Conservation (phyloP, 192 early-diverging fungal genomes). For the Backusella parvicylindrica region DNA sequence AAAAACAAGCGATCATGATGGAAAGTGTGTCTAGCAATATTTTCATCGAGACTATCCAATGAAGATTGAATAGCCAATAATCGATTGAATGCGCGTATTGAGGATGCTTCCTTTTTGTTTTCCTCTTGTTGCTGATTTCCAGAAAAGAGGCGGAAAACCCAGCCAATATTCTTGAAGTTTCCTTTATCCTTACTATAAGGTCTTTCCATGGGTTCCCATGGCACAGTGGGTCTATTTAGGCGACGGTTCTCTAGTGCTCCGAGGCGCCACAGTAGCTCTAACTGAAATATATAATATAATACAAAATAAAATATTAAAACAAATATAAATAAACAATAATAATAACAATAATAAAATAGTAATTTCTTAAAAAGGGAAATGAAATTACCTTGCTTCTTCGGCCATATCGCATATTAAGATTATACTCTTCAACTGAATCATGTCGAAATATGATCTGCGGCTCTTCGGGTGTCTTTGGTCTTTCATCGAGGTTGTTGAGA, state of each 20-base stretch:
- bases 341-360: background rate
- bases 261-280: conserved; percentile 53
- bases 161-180: conserved; percentile 50
- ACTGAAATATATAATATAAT: conserved; percentile 16
- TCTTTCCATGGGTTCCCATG: conserved; percentile 52
- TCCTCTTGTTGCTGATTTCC: conserved; percentile 55
- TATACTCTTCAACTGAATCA: conserved; percentile 52
- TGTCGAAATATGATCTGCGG: conserved; percentile 59
- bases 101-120: conserved; percentile 49
- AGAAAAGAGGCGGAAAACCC: conserved; percentile 58
- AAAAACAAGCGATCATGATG: conserved; percentile 45
- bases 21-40: conserved; percentile 47
- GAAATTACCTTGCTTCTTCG: conserved; percentile 54
- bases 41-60: conserved; percentile 55
- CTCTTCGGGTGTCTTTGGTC: conserved; percentile 55
- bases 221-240: conserved; percentile 43
- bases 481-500: conserved; percentile 41
- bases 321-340: background rate
- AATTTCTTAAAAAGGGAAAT: background rate
- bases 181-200: conserved; percentile 41
- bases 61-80: conserved; percentile 56
- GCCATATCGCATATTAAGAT: conserved; percentile 59
- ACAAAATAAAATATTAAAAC: background rate
- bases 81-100: conserved; percentile 57
- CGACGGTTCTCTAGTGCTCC: conserved; percentile 49